A percentile compares a stretch with the other conserved stretches of the same genome.
Evolutionary conservation across 441 rosid species (phyloP).

Genomic region (Euphorbia corollata): DNA sequence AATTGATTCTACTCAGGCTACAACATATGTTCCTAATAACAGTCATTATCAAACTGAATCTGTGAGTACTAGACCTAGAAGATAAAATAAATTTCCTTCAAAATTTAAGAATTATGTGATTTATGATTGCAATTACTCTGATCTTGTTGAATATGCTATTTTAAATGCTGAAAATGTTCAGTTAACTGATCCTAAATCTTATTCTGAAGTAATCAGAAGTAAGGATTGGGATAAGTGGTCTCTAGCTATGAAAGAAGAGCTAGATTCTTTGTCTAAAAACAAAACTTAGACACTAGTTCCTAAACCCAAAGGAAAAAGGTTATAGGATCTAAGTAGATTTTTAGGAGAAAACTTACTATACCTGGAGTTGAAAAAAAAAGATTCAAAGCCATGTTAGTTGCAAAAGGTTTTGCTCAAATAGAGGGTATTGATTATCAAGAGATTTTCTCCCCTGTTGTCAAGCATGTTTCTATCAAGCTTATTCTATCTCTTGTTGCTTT

Average conservation of each 20-base stretch:
- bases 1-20: too few species aligned
- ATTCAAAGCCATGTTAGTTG: background rate
- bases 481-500: background rate
- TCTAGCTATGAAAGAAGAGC: background rate
- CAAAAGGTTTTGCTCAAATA: background rate
- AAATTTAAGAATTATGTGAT: too few species aligned
- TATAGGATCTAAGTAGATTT: background rate
- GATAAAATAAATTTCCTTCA: background rate
- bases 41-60: too few species aligned
- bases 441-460: too few species aligned
- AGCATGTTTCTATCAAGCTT: background rate
- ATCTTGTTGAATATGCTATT: background rate
- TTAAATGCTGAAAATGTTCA: background rate
- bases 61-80: background rate
- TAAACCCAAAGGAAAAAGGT: background rate
- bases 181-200: background rate
- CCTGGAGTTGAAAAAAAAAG: background rate
- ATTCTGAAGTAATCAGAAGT: background rate
- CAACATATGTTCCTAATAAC: too few species aligned
- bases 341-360: background rate
- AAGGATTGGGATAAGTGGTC: background rate
- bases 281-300: background rate
- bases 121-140: background rate
- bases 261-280: background rate
- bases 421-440: background rate